Evolutionary conservation across 306 rosid species (phyloP).

Genomic region (Acacia crassicarpa): DNA sequence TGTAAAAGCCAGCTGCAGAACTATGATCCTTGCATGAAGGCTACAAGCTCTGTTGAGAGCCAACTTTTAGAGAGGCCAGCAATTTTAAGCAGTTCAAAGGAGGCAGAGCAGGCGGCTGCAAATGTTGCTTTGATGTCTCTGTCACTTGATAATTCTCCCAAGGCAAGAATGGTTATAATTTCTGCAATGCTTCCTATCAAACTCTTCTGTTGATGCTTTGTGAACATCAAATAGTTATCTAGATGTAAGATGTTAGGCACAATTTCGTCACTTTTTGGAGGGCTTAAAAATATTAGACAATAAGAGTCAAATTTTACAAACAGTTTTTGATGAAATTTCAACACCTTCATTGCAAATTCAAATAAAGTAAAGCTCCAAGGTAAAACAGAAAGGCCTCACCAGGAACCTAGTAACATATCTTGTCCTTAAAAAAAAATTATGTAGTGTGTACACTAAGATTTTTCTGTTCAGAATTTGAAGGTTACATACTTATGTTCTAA

Average conservation of each 20-base stretch:
- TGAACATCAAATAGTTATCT: not conserved
- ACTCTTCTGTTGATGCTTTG: not conserved
- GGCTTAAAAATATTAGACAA: not conserved
- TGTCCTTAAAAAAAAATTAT: no score
- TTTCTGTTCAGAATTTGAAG: no score
- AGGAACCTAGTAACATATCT: no score
- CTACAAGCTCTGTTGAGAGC: slow-evolving; percentile 29
- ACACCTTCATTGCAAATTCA: not conserved
- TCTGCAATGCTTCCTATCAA: not conserved
- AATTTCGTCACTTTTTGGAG: not conserved
- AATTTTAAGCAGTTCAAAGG: slow-evolving; percentile 27
- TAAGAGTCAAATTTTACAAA: not conserved
- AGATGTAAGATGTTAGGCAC: not conserved
- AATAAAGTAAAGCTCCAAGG: no score
- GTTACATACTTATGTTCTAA: no score
- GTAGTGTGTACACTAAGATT: no score
- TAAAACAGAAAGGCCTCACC: no score
- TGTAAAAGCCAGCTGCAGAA: slow-evolving; percentile 35
- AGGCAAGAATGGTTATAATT: slow-evolving; percentile 35
- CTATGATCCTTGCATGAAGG: slow-evolving; percentile 31
- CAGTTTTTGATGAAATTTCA: not conserved
- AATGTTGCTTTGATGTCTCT: slow-evolving; percentile 35
- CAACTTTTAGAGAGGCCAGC: slow-evolving; percentile 29
- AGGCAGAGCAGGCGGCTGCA: slow-evolving; percentile 41
- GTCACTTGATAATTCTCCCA: slow-evolving; percentile 35